Percentiles rank a stretch among this genome's conserved stretches.
Evolutionary conservation across 176 grass and related monocot genomes (phyloP).

Genomic region (Thinopyrum elongatum): DNA sequence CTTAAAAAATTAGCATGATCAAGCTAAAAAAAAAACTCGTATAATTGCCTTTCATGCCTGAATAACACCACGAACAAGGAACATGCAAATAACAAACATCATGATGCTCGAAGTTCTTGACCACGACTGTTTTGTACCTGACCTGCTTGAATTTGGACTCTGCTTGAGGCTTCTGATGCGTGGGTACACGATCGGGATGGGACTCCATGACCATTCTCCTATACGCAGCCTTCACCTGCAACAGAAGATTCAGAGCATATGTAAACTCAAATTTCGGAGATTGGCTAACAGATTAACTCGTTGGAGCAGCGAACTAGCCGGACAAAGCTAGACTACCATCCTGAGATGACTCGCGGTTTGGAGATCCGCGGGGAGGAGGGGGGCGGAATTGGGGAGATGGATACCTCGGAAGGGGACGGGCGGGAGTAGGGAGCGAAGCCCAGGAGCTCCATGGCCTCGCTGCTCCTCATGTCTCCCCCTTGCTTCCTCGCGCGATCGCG

Average conservation of each 20-base stretch:
- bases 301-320: neutral
- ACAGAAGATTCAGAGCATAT: neutral
- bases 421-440: slow-evolving; percentile 57
- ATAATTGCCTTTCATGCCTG: neutral
- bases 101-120: neutral
- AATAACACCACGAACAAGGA: neutral
- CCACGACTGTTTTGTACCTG: neutral
- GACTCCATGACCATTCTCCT: slow-evolving; percentile 73
- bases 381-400: neutral
- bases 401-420: slow-evolving; percentile 59
- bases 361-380: neutral
- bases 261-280: neutral
- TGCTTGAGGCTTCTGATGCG: slow-evolving; percentile 63
- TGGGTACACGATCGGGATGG: slow-evolving; percentile 66
- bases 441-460: slow-evolving; percentile 65
- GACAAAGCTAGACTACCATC: neutral
- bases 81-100: neutral
- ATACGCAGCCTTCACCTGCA: slow-evolving; percentile 83
- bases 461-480: slow-evolving; percentile 46
- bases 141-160: slow-evolving; percentile 85
- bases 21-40: neutral
- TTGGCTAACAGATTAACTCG: neutral
- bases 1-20: neutral
- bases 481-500: neutral
- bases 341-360: neutral